A percentile compares a stretch with the other conserved stretches of the same genome.
Conservation (phyloP, 2,329 filamentous ascomycete genomes). For the Cladosporium halotolerans region DNA sequence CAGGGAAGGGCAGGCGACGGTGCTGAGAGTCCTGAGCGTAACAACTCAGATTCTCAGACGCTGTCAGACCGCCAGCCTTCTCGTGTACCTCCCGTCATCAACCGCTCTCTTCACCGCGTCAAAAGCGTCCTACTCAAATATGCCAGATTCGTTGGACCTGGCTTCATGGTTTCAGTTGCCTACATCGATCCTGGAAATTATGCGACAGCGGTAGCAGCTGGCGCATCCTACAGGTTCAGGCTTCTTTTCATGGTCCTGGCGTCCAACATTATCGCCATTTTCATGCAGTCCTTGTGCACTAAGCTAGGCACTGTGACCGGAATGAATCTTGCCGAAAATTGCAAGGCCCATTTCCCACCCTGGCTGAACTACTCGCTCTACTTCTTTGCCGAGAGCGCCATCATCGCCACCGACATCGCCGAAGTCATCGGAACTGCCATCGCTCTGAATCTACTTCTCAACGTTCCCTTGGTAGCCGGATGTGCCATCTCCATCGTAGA, state of each 20-base stretch:
- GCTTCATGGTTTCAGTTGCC: constrained; percentile 53
- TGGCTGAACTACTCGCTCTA: constrained; percentile 52
- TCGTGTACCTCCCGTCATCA: background rate
- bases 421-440: constrained; percentile 67
- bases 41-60: background rate
- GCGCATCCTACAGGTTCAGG: constrained; percentile 58
- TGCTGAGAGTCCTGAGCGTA: constrained; percentile 1
- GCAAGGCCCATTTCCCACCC: constrained; percentile 43
- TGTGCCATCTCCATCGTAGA: constrained; percentile 64
- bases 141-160: constrained; percentile 56
- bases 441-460: constrained; percentile 59
- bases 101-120: constrained; percentile 5
- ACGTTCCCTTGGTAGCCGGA: constrained; percentile 60
- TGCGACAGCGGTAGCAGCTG: constrained; percentile 62
- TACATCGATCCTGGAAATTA: constrained; percentile 57
- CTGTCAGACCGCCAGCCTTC: background rate
- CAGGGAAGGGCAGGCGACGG: background rate
- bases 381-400: constrained; percentile 50
- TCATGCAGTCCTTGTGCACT: constrained; percentile 61
- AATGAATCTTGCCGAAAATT: constrained; percentile 45
- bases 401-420: constrained; percentile 55
- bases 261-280: constrained; percentile 65
- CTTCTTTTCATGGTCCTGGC: constrained; percentile 64
- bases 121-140: constrained; percentile 39
- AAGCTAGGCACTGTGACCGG: constrained; percentile 49